Evolutionary conservation across 2,329 filamentous ascomycete genomes (phyloP), one percentile per base, ranked within the genome.

Genomic region (Neonectria neomacrospora): DNA sequence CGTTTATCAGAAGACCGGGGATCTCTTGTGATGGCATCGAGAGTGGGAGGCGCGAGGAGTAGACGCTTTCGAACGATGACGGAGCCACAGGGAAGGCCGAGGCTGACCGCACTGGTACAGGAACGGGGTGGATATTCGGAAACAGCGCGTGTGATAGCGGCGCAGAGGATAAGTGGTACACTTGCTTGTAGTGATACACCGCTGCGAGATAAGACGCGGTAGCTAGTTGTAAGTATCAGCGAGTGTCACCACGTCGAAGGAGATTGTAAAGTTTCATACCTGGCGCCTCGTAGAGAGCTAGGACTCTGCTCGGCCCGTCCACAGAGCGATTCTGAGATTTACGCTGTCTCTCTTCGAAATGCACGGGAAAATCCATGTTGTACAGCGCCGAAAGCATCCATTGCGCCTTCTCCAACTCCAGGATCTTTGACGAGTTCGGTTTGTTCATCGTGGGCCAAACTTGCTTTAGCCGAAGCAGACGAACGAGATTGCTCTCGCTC

Each of bases 331-430:
- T 61, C 9, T 61, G 58, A n/a, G 34, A 16, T n/a, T 37, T 37
- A 0, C 34, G 34, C 34, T n/a, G 34, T 2, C 14, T 7, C 16
- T 37, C 34, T 14, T 37, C 34, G 6, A n/a, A 16, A 5, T 37
- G 34, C 7, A 37, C 34, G 0, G 73, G 67, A 32, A 80, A 80
- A 34, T 80, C 81, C 70, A 82, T 79, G 66, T 78, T 80, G 64
- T 83, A 81, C 56, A 91, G 76, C 1, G 82, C 82, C 28, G 84
- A 88, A 32, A 90, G 79, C 78, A 93, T 84, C 87, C 87, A 90
- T 23, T 65, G 65, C 69, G 87, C 85, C 71, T 86, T 86, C 65
- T 86, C 83, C 51, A 86, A 78, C 61, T 85, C 85, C 3, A 85
- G 70, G 2, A n/a, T 54, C 65, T 64, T 2, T 41, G 28, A 2